Base-by-base conservation (phyloP, 208 protist genomes). In the Leishmania amazonensis region DNA sequence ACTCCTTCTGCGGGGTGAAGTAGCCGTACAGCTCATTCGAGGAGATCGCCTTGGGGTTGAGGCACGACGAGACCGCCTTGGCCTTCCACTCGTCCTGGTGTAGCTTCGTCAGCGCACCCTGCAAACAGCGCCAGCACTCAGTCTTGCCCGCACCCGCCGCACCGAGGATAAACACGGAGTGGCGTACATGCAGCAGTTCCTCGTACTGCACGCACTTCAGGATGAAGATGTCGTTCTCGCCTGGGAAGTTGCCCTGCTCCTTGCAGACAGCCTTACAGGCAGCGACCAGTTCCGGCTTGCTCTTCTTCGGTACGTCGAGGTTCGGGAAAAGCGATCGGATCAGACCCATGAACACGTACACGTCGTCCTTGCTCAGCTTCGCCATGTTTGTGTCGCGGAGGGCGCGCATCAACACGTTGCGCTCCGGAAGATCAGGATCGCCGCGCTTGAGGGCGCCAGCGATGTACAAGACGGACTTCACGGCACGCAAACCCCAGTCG, bases 1-100 rank as follows among this genome's bases (percentile, higher is more conserved):
- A 99, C 88, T 99, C 98, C 77, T 98, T 95, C 80, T 98, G 98
- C 76, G 97, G 93, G 35, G 97, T 96, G 84, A 99, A 99, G 90
- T 99, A 99, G 58, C 99, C 99, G 87, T 99, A 99, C 75, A 99
- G 93, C 90, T 99, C 99, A 88, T 99, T 97, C 57, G 97, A 98
- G 2, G 97, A 98, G 64, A 99, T 98, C n/a, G 99, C 96, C 93
- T 99, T 99, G 57, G 99, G 99, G 88, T 99, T 99, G 57, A 99
- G 87, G 72, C 96, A 96, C 38, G 96, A 96, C 13, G 90, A 89
- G 42, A 96, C 89, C 28, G 96, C 96, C 86, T 97, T 96, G 57
- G 98, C 97, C 78, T 97, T 98, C 95, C 95, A 98, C 81, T 95
- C 91, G 79, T 98, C 94, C 78, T 94, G 89, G 84, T 96, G 93